Percentiles rank a stretch among this genome's conserved stretches.
Evolutionary conservation across 768 basidiomycete species (phyloP).

Genomic region (Pleurotus giganteus): DNA sequence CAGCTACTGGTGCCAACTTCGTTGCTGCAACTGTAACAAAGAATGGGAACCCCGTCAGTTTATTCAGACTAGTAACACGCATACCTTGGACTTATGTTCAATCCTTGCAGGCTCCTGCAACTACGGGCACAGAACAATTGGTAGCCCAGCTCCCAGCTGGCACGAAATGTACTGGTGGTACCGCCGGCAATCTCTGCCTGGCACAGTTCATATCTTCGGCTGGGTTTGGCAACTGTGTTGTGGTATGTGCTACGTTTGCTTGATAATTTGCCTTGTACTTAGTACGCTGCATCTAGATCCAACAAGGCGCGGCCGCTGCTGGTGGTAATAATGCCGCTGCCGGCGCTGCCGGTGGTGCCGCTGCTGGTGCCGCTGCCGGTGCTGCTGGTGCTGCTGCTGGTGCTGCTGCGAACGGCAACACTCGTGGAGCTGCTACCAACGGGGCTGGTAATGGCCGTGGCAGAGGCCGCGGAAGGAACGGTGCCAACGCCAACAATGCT

Average conservation of each 20-base stretch:
- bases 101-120: constrained; percentile 34
- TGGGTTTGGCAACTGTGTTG: constrained; percentile 56
- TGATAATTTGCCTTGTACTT: neutral
- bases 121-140: constrained; percentile 36
- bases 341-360: constrained; percentile 12
- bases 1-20: constrained; percentile 39
- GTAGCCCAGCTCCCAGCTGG: constrained; percentile 44
- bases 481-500: constrained; percentile 13
- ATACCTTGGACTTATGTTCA: neutral
- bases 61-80: neutral
- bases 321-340: constrained; percentile 11
- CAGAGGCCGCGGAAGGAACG: constrained; percentile 12
- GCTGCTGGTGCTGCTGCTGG: constrained; percentile 11
- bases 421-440: constrained; percentile 11
- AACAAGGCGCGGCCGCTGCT: constrained; percentile 10
- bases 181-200: constrained; percentile 42
- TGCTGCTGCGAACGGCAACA: constrained; percentile 13
- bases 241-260: constrained; percentile 22
- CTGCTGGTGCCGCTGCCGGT: constrained; percentile 12
- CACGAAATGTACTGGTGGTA: constrained; percentile 51
- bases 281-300: neutral
- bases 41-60: constrained; percentile 48
- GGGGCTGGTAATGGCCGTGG: constrained; percentile 10
- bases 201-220: constrained; percentile 47
- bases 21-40: constrained; percentile 34